phyloP scores from a whole-genome alignment of 1,139 yeast genomes.

The Pichia terricola region DNA sequence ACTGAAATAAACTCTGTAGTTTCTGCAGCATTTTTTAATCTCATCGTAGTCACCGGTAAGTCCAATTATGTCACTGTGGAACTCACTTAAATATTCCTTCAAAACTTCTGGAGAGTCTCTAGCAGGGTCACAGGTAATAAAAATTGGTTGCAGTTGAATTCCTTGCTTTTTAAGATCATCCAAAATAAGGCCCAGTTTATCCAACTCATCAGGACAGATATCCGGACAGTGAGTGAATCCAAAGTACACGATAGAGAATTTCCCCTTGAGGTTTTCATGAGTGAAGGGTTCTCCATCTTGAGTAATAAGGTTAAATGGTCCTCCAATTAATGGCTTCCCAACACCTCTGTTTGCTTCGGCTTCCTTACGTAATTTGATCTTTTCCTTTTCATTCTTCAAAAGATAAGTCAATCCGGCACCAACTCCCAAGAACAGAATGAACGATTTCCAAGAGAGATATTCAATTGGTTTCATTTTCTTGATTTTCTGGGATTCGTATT shows the following conservation, averaged over 20 bases:
- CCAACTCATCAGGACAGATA: slow-evolving; percentile 95
- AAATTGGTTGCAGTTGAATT: slow-evolving; percentile 68
- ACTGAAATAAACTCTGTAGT: slow-evolving; percentile 86
- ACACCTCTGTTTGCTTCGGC: slow-evolving; percentile 79
- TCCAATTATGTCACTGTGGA: slow-evolving; percentile 82
- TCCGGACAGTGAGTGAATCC: slow-evolving; percentile 98
- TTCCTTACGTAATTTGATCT: slow-evolving; percentile 62
- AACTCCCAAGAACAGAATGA: slow-evolving; percentile 48
- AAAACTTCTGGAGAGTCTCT: slow-evolving; percentile 82
- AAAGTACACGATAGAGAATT: slow-evolving; percentile 75
- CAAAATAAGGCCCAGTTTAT: slow-evolving; percentile 75
- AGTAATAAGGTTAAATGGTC: slow-evolving; percentile 69
- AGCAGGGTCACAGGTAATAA: slow-evolving; percentile 94
- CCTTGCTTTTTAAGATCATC: slow-evolving; percentile 51
- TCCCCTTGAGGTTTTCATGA: slow-evolving; percentile 63
- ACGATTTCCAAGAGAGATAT: slow-evolving; percentile 85
- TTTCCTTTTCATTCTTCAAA: slow-evolving; percentile 64
- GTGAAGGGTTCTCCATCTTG: slow-evolving; percentile 66
- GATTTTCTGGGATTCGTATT: slow-evolving; percentile 23
- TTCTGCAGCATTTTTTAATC: slow-evolving; percentile 74
- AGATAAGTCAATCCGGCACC: slow-evolving; percentile 67
- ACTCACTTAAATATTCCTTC: slow-evolving; percentile 70
- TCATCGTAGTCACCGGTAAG: slow-evolving; percentile 85
- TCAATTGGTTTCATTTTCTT: slow-evolving; percentile 35
- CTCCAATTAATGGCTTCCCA: slow-evolving; percentile 92